Percentiles rank a stretch among this genome's conserved stretches.
phyloP scores from a whole-genome alignment of 306 rosid genomes.

The Prunus fruticosa region DNA sequence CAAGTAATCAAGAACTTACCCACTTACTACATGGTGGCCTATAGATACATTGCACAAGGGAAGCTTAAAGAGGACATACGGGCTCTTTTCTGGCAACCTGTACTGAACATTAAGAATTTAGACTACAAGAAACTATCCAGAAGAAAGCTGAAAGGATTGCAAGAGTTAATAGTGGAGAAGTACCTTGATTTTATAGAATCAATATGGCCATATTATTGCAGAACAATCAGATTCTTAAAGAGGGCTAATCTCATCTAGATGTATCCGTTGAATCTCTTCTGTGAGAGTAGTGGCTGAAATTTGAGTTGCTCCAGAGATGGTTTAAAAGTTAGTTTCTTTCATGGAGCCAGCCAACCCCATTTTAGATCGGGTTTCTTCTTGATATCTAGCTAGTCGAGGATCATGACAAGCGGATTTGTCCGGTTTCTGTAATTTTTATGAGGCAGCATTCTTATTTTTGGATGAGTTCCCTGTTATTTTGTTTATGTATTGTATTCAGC shows the following conservation, averaged over 20 bases:
- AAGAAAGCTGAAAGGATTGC: slow-evolving; percentile 52
- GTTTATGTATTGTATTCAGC: slow-evolving; percentile 27
- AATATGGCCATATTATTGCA: slow-evolving; percentile 81
- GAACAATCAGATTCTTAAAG: slow-evolving; percentile 74
- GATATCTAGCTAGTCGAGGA: slow-evolving; percentile 31
- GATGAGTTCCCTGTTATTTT: slow-evolving; percentile 36
- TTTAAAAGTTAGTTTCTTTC: slow-evolving; percentile 24
- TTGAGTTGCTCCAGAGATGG: slow-evolving; percentile 31
- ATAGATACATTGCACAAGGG: slow-evolving; percentile 47
- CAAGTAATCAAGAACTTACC: slow-evolving; percentile 52
- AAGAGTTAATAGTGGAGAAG: slow-evolving; percentile 50
- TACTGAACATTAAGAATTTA: slow-evolving; percentile 46
- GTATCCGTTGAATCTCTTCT: slow-evolving; percentile 23
- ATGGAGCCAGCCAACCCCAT: slow-evolving; percentile 48
- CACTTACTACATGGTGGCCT: slow-evolving; percentile 46
- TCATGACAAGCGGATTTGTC: slow-evolving; percentile 37
- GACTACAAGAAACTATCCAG: slow-evolving; percentile 56
- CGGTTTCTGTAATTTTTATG: slow-evolving; percentile 32
- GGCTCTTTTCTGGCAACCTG: slow-evolving; percentile 48
- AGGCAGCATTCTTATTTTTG: slow-evolving; percentile 31
- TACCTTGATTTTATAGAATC: slow-evolving; percentile 75
- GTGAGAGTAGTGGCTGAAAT: slow-evolving; percentile 23
- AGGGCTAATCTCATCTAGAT: slow-evolving; percentile 71
- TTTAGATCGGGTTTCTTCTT: slow-evolving; percentile 50
- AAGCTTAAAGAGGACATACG: slow-evolving; percentile 55